These are phyloP conservation scores for Ilyonectria robusta DNA, from an alignment of 2,329 filamentous ascomycete species.

Conservation along the genomic window DNA sequence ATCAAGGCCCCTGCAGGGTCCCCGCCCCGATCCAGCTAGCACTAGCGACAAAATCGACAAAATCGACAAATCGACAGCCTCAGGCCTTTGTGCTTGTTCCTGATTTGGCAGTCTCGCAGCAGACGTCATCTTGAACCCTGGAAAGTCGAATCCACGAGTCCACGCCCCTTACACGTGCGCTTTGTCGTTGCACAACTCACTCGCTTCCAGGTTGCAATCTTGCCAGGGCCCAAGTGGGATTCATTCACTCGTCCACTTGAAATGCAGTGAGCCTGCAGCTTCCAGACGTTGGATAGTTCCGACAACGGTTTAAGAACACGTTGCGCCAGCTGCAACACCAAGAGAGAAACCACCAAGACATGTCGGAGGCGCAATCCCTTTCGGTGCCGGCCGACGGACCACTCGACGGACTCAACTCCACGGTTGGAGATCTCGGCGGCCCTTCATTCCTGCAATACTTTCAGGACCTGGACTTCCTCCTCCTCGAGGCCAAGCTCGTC, in stretches of 20 bases:
- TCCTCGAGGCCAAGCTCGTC: conserved; percentile 64
- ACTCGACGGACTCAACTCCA: conserved; percentile 51
- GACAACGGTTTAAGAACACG: conserved; percentile 37
- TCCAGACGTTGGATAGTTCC: not conserved
- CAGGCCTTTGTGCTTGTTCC: conserved; percentile 9
- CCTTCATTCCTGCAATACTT: conserved; percentile 49
- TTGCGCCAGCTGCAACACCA: conserved; percentile 30
- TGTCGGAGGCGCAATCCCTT: conserved; percentile 46
- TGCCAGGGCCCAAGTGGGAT: not conserved
- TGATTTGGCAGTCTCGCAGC: conserved; percentile 3
- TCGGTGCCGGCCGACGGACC: conserved; percentile 32
- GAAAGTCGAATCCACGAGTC: not conserved
- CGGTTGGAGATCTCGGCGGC: conserved; percentile 40
- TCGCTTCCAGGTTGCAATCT: not conserved
- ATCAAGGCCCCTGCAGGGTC: conserved; percentile 16
- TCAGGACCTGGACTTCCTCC: conserved; percentile 57
- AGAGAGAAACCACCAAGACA: conserved; percentile 23
- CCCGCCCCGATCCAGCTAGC: conserved; percentile 20
- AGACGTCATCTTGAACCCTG: conserved; percentile 28
- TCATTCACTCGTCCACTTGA: conserved; percentile 1
- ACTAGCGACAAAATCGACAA: conserved; percentile 5
- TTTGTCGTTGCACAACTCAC: not conserved
- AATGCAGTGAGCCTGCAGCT: conserved; percentile 11
- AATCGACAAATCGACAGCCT: conserved; percentile 10
- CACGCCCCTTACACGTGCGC: not conserved